These are phyloP conservation scores for Xylaria sp. DNA, from an alignment of 2,329 filamentous ascomycete genomes.

Conservation along the genomic window DNA sequence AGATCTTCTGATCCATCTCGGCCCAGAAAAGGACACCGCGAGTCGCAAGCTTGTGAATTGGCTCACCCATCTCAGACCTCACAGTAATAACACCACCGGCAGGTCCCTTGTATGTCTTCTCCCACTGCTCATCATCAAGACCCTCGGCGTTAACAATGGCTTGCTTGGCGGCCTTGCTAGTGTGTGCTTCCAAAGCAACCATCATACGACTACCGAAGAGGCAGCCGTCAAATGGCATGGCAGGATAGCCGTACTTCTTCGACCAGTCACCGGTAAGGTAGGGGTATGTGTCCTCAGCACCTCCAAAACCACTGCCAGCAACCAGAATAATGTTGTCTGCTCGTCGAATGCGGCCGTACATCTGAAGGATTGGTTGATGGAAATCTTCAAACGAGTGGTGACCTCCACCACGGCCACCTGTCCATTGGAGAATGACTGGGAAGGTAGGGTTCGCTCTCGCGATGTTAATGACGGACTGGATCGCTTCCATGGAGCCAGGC, in stretches of 20 bases:
- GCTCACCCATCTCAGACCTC: conserved; percentile 97
- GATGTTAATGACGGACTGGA: conserved; percentile 86
- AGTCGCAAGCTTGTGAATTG: conserved; percentile 97
- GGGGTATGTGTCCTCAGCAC: conserved; percentile 83
- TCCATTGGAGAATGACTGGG: conserved; percentile 93
- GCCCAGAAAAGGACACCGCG: conserved; percentile 95
- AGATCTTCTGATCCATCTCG: conserved; percentile 99
- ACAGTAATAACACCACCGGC: conserved; percentile 95
- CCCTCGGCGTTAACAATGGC: conserved; percentile 83
- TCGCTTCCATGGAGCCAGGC: conserved; percentile 81
- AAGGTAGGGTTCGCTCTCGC: conserved; percentile 90
- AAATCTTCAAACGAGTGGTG: conserved; percentile 96
- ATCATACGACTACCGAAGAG: conserved; percentile 91
- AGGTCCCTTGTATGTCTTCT: conserved; percentile 86
- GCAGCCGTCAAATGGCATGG: conserved; percentile 92
- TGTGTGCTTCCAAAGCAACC: conserved; percentile 88
- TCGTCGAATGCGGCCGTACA: conserved; percentile 84
- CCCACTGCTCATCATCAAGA: conserved; percentile 78
- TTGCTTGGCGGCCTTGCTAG: conserved; percentile 80
- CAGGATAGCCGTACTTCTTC: conserved; percentile 76
- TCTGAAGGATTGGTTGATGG: conserved; percentile 83
- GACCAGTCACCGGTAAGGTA: conserved; percentile 89
- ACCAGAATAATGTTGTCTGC: conserved; percentile 83
- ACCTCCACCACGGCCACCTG: conserved; percentile 85
- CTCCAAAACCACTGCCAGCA: conserved; percentile 87